These are phyloP conservation scores for Arthrobotrys megalospora DNA, from an alignment of 2,329 filamentous ascomycete species.

Conservation along the genomic window DNA sequence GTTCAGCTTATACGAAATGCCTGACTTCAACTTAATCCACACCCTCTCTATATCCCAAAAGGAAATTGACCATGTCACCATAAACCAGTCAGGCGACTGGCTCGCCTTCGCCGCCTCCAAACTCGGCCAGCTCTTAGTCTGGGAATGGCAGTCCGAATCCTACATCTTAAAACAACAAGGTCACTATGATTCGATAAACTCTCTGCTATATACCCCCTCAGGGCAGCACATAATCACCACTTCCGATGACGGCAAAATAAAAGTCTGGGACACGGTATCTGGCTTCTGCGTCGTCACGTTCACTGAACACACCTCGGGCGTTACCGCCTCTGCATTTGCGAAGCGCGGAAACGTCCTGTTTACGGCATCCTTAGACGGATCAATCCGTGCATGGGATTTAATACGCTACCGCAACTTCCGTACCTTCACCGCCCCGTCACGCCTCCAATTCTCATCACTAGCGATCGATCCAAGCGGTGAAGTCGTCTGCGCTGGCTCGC, in stretches of 20 bases:
- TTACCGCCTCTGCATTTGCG: constrained; percentile 94
- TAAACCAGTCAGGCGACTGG: constrained; percentile 97
- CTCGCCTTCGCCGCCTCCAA: constrained; percentile 96
- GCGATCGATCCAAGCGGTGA: constrained; percentile 98
- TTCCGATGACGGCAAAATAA: constrained; percentile 97
- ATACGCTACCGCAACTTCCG: constrained; percentile 96
- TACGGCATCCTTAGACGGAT: constrained; percentile 94
- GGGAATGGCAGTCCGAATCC: constrained; percentile 99
- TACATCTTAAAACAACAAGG: constrained; percentile 99
- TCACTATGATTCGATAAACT: constrained; percentile 96
- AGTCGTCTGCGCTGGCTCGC: constrained; percentile 92
- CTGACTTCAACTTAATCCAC: constrained; percentile 95
- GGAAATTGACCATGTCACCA: constrained; percentile 92
- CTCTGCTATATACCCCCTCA: constrained; percentile 91
- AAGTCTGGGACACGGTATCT: constrained; percentile 96
- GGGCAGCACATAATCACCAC: constrained; percentile 93
- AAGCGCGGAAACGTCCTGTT: constrained; percentile 96
- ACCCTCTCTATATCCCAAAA: constrained; percentile 95
- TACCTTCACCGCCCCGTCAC: constrained; percentile 93
- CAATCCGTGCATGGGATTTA: constrained; percentile 94
- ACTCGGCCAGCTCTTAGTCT: constrained; percentile 94
- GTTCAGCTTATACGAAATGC: constrained; percentile 95
- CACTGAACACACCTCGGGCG: constrained; percentile 93
- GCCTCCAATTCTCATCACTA: constrained; percentile 91
- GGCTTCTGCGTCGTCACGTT: constrained; percentile 99